Base-by-base conservation (phyloP, 768 basidiomycete species). In the Chiua virens region DNA sequence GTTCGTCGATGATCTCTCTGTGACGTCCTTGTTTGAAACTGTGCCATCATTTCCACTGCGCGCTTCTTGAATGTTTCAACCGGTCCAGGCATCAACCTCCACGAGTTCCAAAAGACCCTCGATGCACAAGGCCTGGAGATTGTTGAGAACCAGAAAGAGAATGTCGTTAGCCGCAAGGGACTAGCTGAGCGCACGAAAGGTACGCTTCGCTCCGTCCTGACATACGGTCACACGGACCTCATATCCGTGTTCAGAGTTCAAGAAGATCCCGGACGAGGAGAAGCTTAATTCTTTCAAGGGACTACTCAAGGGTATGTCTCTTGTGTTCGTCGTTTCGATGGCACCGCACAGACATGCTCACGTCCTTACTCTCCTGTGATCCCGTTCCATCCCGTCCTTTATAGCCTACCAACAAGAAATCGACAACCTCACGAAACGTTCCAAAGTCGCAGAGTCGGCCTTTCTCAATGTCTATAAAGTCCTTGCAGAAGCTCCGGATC, bases 101-200 rank as follows among this genome's bases (percentile, higher is more conserved):
- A 84, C 18, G 92, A 97, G 56, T 77, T 98, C 23, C 96, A 98
- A 72, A 95, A 92, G 74, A 87, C 85, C 5, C 81, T 99, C 43
- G 95, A 98, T 71, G 76, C 80, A 7, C 96, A 98, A 54, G 95
- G 94, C 5, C 79, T 98, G 30, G 95, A 98, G 71, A 79, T 99
- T 14, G 95, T 99, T 20, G 94, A 98, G 77, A 95, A 95, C 72
- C 95, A 98, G 77, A 99, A 98, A 75, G 96, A 98, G 75, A 92
- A 89, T 57, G 79, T 98, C 40, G 78, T 99, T 3, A 94, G 94
- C 10, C 81, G 97, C 38, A 99, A 98, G 71, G 88, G 86, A 47
- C 77, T 99, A 20, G 92, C 96, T 1, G 97, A 98, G 73, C 87
- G 89, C 68, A 99, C 97, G 0, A 91, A 96, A 76, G 96, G 96